These are phyloP conservation scores for Graphium sp. DNA, from an alignment of 2,329 filamentous ascomycete genomes.

Conservation along the genomic window DNA sequence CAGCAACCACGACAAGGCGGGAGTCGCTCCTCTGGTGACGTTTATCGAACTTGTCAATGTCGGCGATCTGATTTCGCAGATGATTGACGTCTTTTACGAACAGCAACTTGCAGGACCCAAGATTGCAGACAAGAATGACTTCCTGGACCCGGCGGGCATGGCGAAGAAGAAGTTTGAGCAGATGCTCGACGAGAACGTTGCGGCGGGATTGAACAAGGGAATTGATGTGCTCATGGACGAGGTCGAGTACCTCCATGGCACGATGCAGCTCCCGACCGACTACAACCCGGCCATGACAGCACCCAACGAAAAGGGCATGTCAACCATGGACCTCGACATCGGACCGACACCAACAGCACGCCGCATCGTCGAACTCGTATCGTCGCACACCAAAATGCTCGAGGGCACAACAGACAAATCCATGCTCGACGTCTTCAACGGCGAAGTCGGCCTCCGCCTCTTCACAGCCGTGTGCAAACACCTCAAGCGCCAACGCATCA, in stretches of 20 bases:
- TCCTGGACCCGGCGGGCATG: slow-evolving; percentile 76
- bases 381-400: slow-evolving; percentile 81
- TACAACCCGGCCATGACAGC: slow-evolving; percentile 53
- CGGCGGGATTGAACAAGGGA: slow-evolving; percentile 88
- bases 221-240: slow-evolving; percentile 98
- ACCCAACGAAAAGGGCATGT: slow-evolving; percentile 6
- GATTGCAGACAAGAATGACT: slow-evolving; percentile 84
- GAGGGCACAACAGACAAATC: slow-evolving; percentile 93
- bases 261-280: slow-evolving; percentile 70
- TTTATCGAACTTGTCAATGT: slow-evolving; percentile 98
- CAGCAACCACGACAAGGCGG: slow-evolving; percentile 49
- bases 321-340: slow-evolving; percentile 18
- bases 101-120: slow-evolving; percentile 76
- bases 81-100: slow-evolving; percentile 97
- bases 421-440: slow-evolving; percentile 96
- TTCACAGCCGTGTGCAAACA: slow-evolving; percentile 93
- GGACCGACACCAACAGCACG: slow-evolving; percentile 66
- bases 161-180: slow-evolving; percentile 98
- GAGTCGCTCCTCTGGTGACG: slow-evolving; percentile 80
- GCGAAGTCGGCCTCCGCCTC: slow-evolving; percentile 84
- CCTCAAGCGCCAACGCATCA: slow-evolving; percentile 87
- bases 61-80: slow-evolving; percentile 92
- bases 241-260: slow-evolving; percentile 87
- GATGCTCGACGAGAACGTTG: slow-evolving; percentile 93
- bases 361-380: slow-evolving; percentile 71